Conservation (phyloP, 805 yeast species). For the Yarrowia sp. region DNA sequence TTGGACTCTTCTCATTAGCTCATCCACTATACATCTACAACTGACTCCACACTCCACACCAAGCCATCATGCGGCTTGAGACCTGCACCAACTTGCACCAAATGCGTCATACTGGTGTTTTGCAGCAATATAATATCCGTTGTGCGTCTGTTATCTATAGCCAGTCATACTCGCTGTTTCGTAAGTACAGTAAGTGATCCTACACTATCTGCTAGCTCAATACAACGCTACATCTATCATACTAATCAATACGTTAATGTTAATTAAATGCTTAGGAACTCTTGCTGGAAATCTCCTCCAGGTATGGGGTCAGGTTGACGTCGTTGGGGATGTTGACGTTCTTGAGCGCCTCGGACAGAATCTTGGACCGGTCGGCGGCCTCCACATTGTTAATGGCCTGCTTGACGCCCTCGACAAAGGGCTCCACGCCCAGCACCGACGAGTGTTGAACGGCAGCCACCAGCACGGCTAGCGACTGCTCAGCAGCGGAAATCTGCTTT, state of each 20-base stretch:
- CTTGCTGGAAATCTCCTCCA: conserved; percentile 28
- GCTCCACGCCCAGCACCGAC: conserved; percentile 31
- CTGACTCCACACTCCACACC: too few species aligned
- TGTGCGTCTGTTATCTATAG: too few species aligned
- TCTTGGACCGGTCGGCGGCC: conserved; percentile 28
- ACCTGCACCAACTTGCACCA: too few species aligned
- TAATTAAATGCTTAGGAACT: conserved; percentile 10
- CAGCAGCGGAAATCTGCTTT: conserved; percentile 29
- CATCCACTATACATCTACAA: too few species aligned
- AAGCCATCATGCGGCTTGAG: too few species aligned
- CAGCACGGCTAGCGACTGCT: conserved; percentile 32
- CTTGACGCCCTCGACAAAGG: conserved; percentile 33
- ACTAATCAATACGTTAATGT: neutral
- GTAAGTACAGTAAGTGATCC: too few species aligned
- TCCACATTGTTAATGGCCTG: conserved; percentile 28
- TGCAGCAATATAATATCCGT: too few species aligned
- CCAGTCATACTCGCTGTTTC: too few species aligned
- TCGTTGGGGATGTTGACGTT: conserved; percentile 32
- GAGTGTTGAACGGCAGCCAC: conserved; percentile 32
- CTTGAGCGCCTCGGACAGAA: conserved; percentile 32
- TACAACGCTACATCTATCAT: neutral
- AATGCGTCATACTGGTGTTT: too few species aligned
- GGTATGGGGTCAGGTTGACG: conserved; percentile 32
- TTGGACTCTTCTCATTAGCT: too few species aligned
- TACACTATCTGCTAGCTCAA: neutral